Evolutionary conservation across 257 asterid genomes (phyloP), one percentile per base, ranked within the genome.

Genomic region (Gynochthodes officinalis): DNA sequence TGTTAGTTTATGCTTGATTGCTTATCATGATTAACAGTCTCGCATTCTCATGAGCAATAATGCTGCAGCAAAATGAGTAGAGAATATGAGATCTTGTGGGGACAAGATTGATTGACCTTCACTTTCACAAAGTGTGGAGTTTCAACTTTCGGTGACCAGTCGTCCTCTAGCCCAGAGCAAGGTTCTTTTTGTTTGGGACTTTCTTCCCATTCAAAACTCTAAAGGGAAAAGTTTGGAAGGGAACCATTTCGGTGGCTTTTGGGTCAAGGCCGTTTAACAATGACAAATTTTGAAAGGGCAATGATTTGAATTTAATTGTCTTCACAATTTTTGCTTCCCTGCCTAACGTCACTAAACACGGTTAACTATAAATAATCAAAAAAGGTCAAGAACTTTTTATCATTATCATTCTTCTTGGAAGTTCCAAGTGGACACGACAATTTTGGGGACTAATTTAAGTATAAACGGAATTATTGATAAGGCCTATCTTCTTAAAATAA

Each of bases 121-220:
- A n/a, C 50, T 40, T 21, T 52, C n/a, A 16, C 4, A n/a, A 23
- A 40, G 44, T 13, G 33, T 25, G 11, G 32, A 52, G 48, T 52
- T 8, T 5, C 73, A 33, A 50, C 73, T 50, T 67, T 68, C 73
- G 64, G 73, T 52, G 64, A 40, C 63, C 33, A 33, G 64, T 52
- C 73, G 9, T 52, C 35, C 44, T 69, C 73, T 63, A 63, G 30
- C 49, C 49, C 4, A 13, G 23, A 55, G n/a, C 23, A 13, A 11
- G 57, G 25, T 43, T 43, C 57, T 43, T 15, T 25, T 25, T 44
- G 71, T 44, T 44, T 66, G 27, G 48, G 10, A 43, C 42, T 27
- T 66, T 16, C 28, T 18, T 19, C 18, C 28, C 28, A 33, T 61
- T 19, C 44, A 13, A 25, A 58, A 4, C 25, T 58, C 9, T 0